Conservation (phyloP, 306 rosid genomes). For the Fragaria iinumae region DNA sequence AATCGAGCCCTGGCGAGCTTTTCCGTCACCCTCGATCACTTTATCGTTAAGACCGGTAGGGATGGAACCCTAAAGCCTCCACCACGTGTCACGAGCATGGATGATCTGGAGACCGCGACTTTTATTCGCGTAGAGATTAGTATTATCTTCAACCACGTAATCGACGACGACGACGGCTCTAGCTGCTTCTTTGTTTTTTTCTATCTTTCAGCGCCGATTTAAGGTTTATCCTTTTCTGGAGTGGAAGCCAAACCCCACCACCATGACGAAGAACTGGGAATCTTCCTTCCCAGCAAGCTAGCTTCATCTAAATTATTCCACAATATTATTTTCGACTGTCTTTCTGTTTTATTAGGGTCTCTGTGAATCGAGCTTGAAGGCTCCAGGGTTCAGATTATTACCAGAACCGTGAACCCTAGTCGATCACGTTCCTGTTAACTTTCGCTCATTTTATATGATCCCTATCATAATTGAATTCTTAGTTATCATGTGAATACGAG, state of each 20-base stretch:
- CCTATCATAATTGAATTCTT: neutral
- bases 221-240: neutral
- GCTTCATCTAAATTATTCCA: neutral
- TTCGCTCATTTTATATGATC: neutral
- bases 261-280: neutral
- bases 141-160: slow-evolving; percentile 1
- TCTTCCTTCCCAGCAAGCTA: neutral
- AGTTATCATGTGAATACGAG: neutral
- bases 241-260: slow-evolving; percentile 13
- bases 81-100: slow-evolving; percentile 19
- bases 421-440: neutral
- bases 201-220: slow-evolving; percentile 8
- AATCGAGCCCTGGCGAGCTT: neutral
- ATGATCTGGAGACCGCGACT: neutral
- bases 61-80: neutral
- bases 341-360: neutral
- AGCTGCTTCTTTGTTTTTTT: neutral
- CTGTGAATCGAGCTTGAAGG: neutral
- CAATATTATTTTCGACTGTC: neutral
- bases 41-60: neutral
- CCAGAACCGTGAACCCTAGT: neutral
- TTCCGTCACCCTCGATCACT: neutral
- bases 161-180: neutral
- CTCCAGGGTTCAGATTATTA: neutral
- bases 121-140: neutral